Evolutionary conservation across 2,329 filamentous ascomycete species (phyloP).

Genomic region (Pseudogymnoascus sp.): DNA sequence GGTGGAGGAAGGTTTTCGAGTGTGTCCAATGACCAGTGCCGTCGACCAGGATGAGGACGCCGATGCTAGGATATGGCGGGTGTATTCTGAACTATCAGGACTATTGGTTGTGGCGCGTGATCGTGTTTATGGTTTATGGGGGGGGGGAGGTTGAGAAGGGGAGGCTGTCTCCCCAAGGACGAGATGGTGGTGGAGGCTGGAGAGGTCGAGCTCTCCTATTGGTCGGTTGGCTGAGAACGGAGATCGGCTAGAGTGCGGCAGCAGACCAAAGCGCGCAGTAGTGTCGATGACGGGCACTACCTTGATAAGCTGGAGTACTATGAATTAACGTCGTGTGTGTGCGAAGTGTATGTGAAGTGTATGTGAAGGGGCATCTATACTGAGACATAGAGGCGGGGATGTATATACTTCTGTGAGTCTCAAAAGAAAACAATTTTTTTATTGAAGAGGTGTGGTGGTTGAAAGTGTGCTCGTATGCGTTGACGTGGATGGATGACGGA

Average conservation of each 20-base stretch:
- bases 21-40: slow-evolving; percentile 28
- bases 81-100: neutral
- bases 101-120: neutral
- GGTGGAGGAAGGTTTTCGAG: slow-evolving; percentile 9
- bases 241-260: neutral
- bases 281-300: neutral
- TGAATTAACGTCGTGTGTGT: neutral
- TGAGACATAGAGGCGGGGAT: neutral
- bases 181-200: neutral
- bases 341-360: neutral
- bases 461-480: neutral
- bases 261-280: neutral
- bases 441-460: neutral
- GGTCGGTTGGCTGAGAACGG: neutral
- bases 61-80: neutral
- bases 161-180: neutral
- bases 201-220: neutral
- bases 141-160: neutral
- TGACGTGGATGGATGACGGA: neutral
- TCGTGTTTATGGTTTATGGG: neutral
- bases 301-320: neutral
- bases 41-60: neutral
- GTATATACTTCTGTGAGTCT: neutral
- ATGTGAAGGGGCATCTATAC: neutral
- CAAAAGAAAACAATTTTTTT: neutral